A percentile compares a stretch with the other conserved stretches of the same genome.
phyloP scores from a whole-genome alignment of 441 rosid species.

The Aleurites moluccanus region DNA sequence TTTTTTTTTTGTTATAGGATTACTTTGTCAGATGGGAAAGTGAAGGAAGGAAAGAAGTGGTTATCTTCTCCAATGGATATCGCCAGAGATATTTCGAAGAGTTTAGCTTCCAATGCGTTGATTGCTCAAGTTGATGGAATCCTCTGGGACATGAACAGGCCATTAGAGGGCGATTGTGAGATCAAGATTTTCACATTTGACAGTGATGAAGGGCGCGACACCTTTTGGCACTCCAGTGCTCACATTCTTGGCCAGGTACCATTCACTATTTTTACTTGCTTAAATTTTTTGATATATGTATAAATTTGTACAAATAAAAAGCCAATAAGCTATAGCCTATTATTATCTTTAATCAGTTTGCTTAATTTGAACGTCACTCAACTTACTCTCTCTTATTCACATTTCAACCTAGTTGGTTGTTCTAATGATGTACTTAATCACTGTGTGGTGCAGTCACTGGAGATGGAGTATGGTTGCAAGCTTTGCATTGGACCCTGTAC shows the following conservation, averaged over 20 bases:
- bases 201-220: constrained; percentile 83
- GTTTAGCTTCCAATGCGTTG: constrained; percentile 58
- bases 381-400: not conserved
- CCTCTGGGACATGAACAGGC: constrained; percentile 87
- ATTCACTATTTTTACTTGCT: not conserved
- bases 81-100: constrained; percentile 53
- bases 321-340: too few relatives aligned
- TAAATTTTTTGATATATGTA: not conserved
- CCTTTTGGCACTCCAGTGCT: constrained; percentile 99
- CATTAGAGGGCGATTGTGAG: constrained; percentile 77
- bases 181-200: constrained; percentile 76
- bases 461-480: constrained; percentile 82
- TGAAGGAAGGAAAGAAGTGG: constrained; percentile 89
- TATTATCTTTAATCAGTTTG: not conserved
- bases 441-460: constrained; percentile 61
- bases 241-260: constrained; percentile 97
- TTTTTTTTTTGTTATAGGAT: not conserved
- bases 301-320: too few relatives aligned
- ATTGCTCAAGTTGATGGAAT: constrained; percentile 77
- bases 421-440: constrained; percentile 8
- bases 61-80: constrained; percentile 75
- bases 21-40: constrained; percentile 42
- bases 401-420: not conserved
- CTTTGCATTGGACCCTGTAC: constrained; percentile 99
- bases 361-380: not conserved